Evolutionary conservation across 192 early-diverging fungal genomes (phyloP).

Genomic region (Linnemannia zychae): DNA sequence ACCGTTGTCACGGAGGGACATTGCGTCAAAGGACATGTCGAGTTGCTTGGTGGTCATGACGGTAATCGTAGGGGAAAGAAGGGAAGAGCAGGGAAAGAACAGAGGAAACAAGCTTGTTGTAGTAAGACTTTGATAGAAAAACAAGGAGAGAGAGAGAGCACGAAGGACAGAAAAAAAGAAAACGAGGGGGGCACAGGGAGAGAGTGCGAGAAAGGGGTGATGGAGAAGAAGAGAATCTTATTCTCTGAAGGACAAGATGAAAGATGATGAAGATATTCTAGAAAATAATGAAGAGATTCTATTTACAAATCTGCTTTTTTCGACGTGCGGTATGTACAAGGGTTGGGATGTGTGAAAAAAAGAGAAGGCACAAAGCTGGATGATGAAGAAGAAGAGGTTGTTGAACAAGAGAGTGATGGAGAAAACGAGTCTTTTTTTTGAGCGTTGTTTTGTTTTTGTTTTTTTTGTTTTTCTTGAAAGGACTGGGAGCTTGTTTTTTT

Average conservation of each 20-base stretch:
- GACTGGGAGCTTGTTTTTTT: slow-evolving; percentile 11
- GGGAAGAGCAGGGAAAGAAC: slow-evolving; percentile 5
- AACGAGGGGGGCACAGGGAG: neutral
- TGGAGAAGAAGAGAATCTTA: neutral
- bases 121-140: slow-evolving; percentile 7
- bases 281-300: slow-evolving; percentile 8
- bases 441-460: neutral
- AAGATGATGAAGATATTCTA: slow-evolving; percentile 10
- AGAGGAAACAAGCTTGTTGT: neutral
- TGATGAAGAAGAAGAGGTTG: neutral
- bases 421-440: slow-evolving; percentile 1
- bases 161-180: neutral
- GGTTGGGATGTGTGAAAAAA: slow-evolving; percentile 2
- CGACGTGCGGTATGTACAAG: slow-evolving; percentile 2
- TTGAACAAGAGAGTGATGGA: no score
- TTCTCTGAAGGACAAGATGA: neutral
- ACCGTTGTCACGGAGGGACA: slow-evolving; percentile 52
- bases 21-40: slow-evolving; percentile 54
- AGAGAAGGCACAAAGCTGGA: neutral
- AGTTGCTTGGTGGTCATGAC: slow-evolving; percentile 55
- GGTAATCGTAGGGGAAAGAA: neutral
- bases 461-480: neutral
- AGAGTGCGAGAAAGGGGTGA: neutral
- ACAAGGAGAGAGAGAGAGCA: slow-evolving; percentile 7
- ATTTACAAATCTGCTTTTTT: slow-evolving; percentile 12